Percentiles rank a stretch among this genome's conserved stretches.
Evolutionary conservation across 1,284 basidiomycete genomes (phyloP).

Genomic region (Somion occarium): DNA sequence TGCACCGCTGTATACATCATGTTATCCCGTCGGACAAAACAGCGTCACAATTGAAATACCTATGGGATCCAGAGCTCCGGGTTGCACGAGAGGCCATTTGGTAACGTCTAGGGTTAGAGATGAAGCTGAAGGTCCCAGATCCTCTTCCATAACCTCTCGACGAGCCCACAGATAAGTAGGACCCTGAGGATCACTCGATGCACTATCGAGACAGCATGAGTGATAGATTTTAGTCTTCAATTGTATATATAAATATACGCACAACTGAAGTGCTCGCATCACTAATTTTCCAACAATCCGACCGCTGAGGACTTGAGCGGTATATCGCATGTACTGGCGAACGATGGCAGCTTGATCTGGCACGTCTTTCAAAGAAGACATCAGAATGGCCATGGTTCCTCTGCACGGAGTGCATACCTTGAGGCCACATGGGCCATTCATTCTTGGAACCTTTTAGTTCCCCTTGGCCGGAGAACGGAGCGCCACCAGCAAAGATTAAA

Average conservation of each 20-base stretch:
- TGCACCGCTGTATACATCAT: slow-evolving; percentile 30
- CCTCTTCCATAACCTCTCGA: slow-evolving; percentile 65
- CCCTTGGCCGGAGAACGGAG: slow-evolving; percentile 50
- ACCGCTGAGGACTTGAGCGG: slow-evolving; percentile 52
- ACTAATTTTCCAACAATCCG: slow-evolving; percentile 45
- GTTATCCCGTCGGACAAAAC: neutral
- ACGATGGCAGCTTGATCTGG: slow-evolving; percentile 64
- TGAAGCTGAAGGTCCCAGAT: slow-evolving; percentile 38
- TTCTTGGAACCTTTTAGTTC: slow-evolving; percentile 62
- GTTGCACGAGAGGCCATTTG: slow-evolving; percentile 49
- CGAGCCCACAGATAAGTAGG: slow-evolving; percentile 73
- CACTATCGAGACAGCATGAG: slow-evolving; percentile 31
- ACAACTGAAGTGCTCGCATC: slow-evolving; percentile 61
- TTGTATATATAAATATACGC: too few species aligned
- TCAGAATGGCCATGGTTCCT: too few species aligned
- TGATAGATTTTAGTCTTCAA: neutral
- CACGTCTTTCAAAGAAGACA: slow-evolving; percentile 52
- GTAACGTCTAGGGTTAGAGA: slow-evolving; percentile 26
- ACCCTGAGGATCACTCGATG: slow-evolving; percentile 61
- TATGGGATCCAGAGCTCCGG: slow-evolving; percentile 40
- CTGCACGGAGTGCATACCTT: slow-evolving; percentile 40
- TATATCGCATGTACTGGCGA: slow-evolving; percentile 68
- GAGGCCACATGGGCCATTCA: slow-evolving; percentile 71
- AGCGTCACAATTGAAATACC: slow-evolving; percentile 28
- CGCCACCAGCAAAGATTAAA: slow-evolving; percentile 66